Conservation (phyloP, 2,329 filamentous ascomycete genomes). For the Exophiala sideris region DNA sequence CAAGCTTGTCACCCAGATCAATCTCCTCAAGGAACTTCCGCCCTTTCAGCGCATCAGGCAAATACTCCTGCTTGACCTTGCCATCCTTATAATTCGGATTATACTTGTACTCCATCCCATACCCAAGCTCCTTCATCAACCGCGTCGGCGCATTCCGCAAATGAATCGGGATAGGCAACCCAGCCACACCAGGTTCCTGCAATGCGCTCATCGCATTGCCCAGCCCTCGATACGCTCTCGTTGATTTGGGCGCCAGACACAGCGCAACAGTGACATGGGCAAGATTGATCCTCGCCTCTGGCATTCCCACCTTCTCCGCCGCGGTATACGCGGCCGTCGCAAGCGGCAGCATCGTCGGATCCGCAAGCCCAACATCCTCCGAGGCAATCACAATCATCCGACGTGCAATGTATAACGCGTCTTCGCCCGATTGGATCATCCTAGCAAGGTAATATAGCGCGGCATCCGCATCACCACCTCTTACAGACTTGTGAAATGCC, state of each 20-base stretch:
- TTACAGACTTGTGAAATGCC: conserved; percentile 92
- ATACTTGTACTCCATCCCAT: conserved; percentile 91
- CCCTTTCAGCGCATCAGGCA: conserved; percentile 73
- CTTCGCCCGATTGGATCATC: conserved; percentile 94
- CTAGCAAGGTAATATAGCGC: conserved; percentile 90
- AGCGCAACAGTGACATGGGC: conserved; percentile 84
- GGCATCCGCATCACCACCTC: conserved; percentile 81
- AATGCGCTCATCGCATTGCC: conserved; percentile 77
- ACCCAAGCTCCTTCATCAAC: conserved; percentile 89
- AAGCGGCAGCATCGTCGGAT: conserved; percentile 76
- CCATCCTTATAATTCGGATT: conserved; percentile 87
- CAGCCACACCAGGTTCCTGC: conserved; percentile 76
- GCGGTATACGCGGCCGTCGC: conserved; percentile 84
- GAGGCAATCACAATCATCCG: conserved; percentile 92
- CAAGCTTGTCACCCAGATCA: conserved; percentile 75
- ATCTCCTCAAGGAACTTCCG: conserved; percentile 72
- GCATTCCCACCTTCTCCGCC: conserved; percentile 89
- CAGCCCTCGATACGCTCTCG: conserved; percentile 76
- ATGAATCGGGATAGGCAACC: conserved; percentile 79
- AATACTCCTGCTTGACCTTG: conserved; percentile 78
- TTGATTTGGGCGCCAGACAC: conserved; percentile 78
- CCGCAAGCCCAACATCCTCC: conserved; percentile 88
- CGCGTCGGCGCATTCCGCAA: conserved; percentile 87
- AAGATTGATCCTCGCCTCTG: conserved; percentile 87
- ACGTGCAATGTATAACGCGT: conserved; percentile 86